Conservation (phyloP, 169 alveolate genomes). For the Plasmodium chabaudi region DNA sequence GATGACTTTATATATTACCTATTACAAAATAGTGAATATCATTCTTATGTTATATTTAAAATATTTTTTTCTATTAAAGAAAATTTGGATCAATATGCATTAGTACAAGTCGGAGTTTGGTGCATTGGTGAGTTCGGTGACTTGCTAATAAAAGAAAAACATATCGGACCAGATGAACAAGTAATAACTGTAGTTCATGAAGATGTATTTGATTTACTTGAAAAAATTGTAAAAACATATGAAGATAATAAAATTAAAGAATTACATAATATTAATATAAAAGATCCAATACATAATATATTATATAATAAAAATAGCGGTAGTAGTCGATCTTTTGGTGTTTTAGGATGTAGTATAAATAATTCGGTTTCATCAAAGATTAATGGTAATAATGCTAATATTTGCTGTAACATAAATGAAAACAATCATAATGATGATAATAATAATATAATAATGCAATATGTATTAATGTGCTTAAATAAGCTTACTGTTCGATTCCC, state of each 20-base stretch:
- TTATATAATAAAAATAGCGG: constrained; percentile 46
- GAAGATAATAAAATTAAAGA: constrained; percentile 54
- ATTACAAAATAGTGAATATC: constrained; percentile 84
- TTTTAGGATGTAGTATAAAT: constrained; percentile 2
- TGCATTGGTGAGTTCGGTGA: constrained; percentile 92
- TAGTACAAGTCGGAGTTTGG: constrained; percentile 92
- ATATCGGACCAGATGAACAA: constrained; percentile 77
- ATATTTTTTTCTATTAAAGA: constrained; percentile 87
- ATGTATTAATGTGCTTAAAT: constrained; percentile 82
- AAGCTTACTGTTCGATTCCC: constrained; percentile 81
- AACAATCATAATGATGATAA: constrained; percentile 48
- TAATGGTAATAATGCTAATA: constrained; percentile 26
- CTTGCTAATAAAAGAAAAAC: constrained; percentile 62
- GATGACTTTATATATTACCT: constrained; percentile 86
- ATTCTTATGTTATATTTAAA: constrained; percentile 88
- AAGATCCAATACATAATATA: constrained; percentile 71
- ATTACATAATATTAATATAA: constrained; percentile 61
- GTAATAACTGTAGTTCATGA: constrained; percentile 61
- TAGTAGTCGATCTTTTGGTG: constrained; percentile 3
- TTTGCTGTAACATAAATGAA: constrained; percentile 76
- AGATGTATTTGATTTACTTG: constrained; percentile 69
- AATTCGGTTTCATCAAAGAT: neutral
- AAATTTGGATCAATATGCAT: constrained; percentile 90
- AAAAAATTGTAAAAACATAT: constrained; percentile 53
- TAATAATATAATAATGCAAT: constrained; percentile 77